Evolutionary conservation across 108 stramenopile species (phyloP), one percentile per base, ranked within the genome.

Genomic region (Cyclotella atomus): DNA sequence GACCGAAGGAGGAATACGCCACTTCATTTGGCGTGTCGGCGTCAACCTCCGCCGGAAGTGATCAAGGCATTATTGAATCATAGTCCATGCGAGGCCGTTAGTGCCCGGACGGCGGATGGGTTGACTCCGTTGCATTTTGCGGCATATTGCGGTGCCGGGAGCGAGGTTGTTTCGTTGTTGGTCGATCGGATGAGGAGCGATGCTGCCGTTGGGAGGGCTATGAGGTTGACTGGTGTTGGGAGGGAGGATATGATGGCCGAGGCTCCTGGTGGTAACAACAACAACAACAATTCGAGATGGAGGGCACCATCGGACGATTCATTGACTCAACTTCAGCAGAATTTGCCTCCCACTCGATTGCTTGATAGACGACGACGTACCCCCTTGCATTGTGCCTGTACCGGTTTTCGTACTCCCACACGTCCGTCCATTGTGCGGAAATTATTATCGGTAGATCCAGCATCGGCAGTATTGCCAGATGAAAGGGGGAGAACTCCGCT

Each of bases 121-220:
- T 68, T 83, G 35, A 86, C 85, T 12, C 85, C 85, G 21, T 53
- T 86, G 7, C 85, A 86, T 59, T 86, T 86, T 54, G 79, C 79
- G 3, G 73, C 68, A 1, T 86, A 83, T 35, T 86, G 80, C 46
- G 85, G 81, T 4, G 75, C 82, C 12, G 82, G 68, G 4, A 55
- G 53, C 17, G 71, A 77, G 50, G 82, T 82, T 46, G 73, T 86
- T 34, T 35, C 50, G 17, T 21, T 76, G 28, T 53, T 86, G 25
- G 62, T 86, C 2, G 81, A 82, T 5, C 36, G 76, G 19, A 82
- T 77, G 81, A 66, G 38, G 67, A 43, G 52, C 9, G 71, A 73
- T 45, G 59, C 66, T 12, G 67, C 55, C n/a, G 43, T 65, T 25
- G 46, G 64, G 28, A 20, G 64, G 27, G 64, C 64, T 28, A 65